Evolutionary conservation across 331 rosid species (phyloP).

Genomic region (Ulmus americana): DNA sequence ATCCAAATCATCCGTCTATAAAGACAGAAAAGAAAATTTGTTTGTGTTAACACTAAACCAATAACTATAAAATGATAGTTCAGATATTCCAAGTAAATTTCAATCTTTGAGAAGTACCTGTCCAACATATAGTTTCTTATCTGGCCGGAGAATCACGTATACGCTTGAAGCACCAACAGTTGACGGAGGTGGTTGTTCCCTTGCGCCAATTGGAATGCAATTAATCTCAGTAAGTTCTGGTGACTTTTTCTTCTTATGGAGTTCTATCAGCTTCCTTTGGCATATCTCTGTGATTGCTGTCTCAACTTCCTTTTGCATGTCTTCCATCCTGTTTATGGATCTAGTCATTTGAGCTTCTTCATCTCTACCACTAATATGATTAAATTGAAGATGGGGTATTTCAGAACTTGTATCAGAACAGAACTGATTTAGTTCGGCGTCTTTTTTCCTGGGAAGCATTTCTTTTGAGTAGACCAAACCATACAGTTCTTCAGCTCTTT

Average conservation of each 20-base stretch:
- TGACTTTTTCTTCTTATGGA: slow-evolving; percentile 22
- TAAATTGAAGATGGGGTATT: slow-evolving; percentile 25
- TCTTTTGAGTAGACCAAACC: slow-evolving; percentile 44
- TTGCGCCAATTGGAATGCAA: slow-evolving; percentile 50
- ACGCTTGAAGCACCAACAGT: slow-evolving; percentile 84
- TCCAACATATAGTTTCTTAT: slow-evolving; percentile 70
- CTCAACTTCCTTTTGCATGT: slow-evolving; percentile 48
- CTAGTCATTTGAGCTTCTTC: slow-evolving; percentile 23
- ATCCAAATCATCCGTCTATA: slow-evolving; percentile 77
- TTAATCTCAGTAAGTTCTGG: slow-evolving; percentile 33
- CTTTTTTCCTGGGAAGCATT: slow-evolving; percentile 24
- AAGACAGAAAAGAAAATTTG: slow-evolving; percentile 10
- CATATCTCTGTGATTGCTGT: slow-evolving; percentile 52
- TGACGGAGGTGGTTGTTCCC: slow-evolving; percentile 88
- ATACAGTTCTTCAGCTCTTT: slow-evolving; percentile 80
- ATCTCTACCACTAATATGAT: slow-evolving; percentile 11
- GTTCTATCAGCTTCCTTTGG: slow-evolving; percentile 54
- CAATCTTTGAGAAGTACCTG: slow-evolving; percentile 42
- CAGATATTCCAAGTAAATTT: background rate
- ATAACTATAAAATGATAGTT: background rate
- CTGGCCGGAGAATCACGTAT: slow-evolving; percentile 73
- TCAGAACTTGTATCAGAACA: slow-evolving; percentile 28
- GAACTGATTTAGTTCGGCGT: slow-evolving; percentile 24
- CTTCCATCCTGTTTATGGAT: slow-evolving; percentile 30
- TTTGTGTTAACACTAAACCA: background rate